phyloP scores from a whole-genome alignment of 2,329 filamentous ascomycete genomes.

The Curvularia spicifera region DNA sequence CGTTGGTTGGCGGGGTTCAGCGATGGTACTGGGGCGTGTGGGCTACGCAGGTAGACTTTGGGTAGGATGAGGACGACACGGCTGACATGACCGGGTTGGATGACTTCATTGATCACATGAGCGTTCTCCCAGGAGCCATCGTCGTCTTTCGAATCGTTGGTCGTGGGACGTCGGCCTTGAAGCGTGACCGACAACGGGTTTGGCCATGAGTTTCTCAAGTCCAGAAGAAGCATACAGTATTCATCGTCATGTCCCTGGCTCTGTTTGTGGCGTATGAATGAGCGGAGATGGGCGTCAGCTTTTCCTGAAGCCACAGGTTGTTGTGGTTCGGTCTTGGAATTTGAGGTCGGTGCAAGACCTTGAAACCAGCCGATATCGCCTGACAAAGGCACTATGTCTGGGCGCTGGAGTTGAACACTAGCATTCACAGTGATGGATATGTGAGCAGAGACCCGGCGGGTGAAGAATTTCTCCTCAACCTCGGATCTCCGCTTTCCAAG shows the following conservation, averaged over 20 bases:
- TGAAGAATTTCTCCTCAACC: slow-evolving; percentile 77
- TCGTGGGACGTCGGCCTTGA: slow-evolving; percentile 48
- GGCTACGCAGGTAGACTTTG: slow-evolving; percentile 76
- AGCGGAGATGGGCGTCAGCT: slow-evolving; percentile 53
- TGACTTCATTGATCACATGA: slow-evolving; percentile 50
- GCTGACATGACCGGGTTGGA: slow-evolving; percentile 68
- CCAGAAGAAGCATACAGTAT: slow-evolving; percentile 79
- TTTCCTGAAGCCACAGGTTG: slow-evolving; percentile 19
- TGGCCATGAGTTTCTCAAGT: slow-evolving; percentile 90
- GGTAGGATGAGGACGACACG: slow-evolving; percentile 78
- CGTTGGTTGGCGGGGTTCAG: slow-evolving; percentile 81
- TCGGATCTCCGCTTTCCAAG: slow-evolving; percentile 74
- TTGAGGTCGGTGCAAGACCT: not conserved
- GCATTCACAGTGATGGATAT: slow-evolving; percentile 91
- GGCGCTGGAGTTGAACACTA: slow-evolving; percentile 79
- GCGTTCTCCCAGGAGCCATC: slow-evolving; percentile 19
- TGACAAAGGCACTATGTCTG: slow-evolving; percentile 78
- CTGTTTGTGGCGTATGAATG: slow-evolving; percentile 53
- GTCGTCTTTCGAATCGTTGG: slow-evolving; percentile 9
- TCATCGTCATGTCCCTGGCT: slow-evolving; percentile 58
- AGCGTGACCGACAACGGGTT: slow-evolving; percentile 74
- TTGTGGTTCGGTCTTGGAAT: not conserved
- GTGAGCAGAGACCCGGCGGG: slow-evolving; percentile 79
- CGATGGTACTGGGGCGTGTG: slow-evolving; percentile 77
- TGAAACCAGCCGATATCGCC: slow-evolving; percentile 71